A percentile compares a stretch with the other conserved stretches of the same genome.
Evolutionary conservation across 148 eudicot species (phyloP).

Genomic region (Silene uniflora): DNA sequence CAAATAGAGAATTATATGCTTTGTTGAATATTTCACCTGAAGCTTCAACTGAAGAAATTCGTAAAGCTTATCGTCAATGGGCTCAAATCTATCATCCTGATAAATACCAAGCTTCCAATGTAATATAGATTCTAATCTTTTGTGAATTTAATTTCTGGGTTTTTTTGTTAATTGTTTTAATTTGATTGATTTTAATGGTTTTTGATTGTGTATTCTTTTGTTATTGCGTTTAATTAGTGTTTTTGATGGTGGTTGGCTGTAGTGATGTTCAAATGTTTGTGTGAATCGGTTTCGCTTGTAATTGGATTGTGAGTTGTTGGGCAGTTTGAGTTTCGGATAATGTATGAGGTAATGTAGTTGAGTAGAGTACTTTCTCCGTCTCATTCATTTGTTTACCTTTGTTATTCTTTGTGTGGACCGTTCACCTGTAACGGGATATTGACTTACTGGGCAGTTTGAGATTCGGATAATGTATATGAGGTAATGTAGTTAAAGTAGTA

Average conservation of each 20-base stretch:
- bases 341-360: not conserved
- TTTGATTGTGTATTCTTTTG: not conserved
- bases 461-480: not conserved
- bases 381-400: too few species aligned
- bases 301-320: not conserved
- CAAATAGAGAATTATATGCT: slow-evolving; percentile 72
- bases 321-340: not conserved
- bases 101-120: slow-evolving; percentile 73
- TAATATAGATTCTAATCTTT: slow-evolving; percentile 12
- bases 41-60: slow-evolving; percentile 86
- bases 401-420: too few species aligned
- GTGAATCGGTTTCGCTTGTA: too few species aligned
- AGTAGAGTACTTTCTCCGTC: too few species aligned
- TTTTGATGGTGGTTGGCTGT: too few species aligned
- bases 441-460: too few species aligned
- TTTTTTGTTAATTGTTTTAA: not conserved
- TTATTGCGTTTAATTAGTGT: not conserved
- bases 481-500: not conserved
- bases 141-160: not conserved
- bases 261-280: too few species aligned
- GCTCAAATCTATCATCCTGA: slow-evolving; percentile 97
- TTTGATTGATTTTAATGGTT: slow-evolving; percentile 7
- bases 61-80: slow-evolving; percentile 97
- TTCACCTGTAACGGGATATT: too few species aligned
- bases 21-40: slow-evolving; percentile 79